Conservation (phyloP, 2,329 filamentous ascomycete genomes). For the Talaromyces verruculosus region DNA sequence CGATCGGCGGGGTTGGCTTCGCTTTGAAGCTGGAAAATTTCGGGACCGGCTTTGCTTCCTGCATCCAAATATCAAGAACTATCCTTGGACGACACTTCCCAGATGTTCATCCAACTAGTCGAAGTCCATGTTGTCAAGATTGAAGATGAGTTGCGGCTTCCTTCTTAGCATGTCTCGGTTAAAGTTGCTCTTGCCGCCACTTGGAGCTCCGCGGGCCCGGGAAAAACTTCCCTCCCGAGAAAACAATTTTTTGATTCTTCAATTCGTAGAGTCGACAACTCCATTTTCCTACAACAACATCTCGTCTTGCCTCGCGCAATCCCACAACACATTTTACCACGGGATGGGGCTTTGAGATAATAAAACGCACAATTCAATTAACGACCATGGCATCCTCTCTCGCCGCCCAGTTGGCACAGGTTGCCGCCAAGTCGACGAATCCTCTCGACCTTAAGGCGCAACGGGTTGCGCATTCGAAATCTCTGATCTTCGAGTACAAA, state of each 20-base stretch:
- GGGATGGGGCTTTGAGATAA: constrained; percentile 17
- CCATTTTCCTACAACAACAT: constrained; percentile 10
- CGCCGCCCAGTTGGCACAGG: constrained; percentile 88
- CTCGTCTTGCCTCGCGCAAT: constrained; percentile 4
- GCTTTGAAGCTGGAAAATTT: constrained; percentile 75
- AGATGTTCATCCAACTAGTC: constrained; percentile 35
- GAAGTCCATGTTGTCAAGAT: constrained; percentile 37
- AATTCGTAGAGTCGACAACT: constrained; percentile 2
- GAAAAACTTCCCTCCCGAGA: constrained; percentile 30
- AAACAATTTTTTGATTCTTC: constrained; percentile 26
- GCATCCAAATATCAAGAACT: constrained; percentile 13
- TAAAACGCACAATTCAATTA: not conserved
- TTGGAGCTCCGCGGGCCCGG: constrained; percentile 22
- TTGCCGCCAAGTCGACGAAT: constrained; percentile 85
- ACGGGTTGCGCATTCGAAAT: constrained; percentile 88
- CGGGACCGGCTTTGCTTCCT: constrained; percentile 54
- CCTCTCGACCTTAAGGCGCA: constrained; percentile 91
- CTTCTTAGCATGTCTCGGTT: constrained; percentile 17
- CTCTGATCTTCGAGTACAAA: constrained; percentile 85
- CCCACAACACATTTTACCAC: not conserved
- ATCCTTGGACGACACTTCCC: not conserved
- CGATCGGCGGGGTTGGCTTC: constrained; percentile 35
- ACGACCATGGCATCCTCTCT: constrained; percentile 76
- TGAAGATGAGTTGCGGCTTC: not conserved
- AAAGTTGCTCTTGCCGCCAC: constrained; percentile 23